Base-by-base conservation (phyloP, 257 asterid species). In the Parsonsia alboflavescens region DNA sequence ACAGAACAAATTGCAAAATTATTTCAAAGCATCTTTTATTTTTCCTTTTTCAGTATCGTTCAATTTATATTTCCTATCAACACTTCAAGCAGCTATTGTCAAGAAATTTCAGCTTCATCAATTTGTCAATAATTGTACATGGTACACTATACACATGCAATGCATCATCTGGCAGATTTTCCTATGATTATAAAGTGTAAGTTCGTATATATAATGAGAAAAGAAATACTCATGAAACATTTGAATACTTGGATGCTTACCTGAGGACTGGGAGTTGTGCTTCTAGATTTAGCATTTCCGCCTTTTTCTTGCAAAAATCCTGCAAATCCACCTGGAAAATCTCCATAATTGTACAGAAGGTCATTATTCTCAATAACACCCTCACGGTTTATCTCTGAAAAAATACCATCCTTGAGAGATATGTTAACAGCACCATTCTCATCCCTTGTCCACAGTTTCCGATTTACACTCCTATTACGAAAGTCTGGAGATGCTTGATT, bases 321-420 rank as follows among this genome's bases (percentile, higher is more conserved):
- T 0, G 82, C 68, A 82, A 95, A 92, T 22, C 73, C 88, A 66
- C 81, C 89, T 48, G 75, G 42, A 74, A 53, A 74, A 62, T 81
- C 86, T 74, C 84, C 84, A 42, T 64, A 77, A 75, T 73, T 69
- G 72, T 75, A 82, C 79, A 82, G 77, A 82, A 80, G 71, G 26
- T 70, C 89, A 73, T 81, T 87, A 69, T 76, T 71, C 74, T 53
- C 72, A 22, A 9, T 56, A 61, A 59, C 87, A 73, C 81, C 74
- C 81, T 84, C 89, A 45, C 24, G 80, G 61, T 78, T 75, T 21
- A 76, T 73, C 75, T 86, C 87, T 17, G 96, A 88, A 62, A 89
- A 88, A 36, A 94, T 83, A 66, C 97, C 98, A 81, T 94, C 98
- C 81, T 88, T 89, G 62, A 94, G 96, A 77, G 97, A 91, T 26